Percentiles rank a stretch among this genome's conserved stretches.
phyloP scores from a whole-genome alignment of 1,284 basidiomycete genomes.

The Wallemia hederae region DNA sequence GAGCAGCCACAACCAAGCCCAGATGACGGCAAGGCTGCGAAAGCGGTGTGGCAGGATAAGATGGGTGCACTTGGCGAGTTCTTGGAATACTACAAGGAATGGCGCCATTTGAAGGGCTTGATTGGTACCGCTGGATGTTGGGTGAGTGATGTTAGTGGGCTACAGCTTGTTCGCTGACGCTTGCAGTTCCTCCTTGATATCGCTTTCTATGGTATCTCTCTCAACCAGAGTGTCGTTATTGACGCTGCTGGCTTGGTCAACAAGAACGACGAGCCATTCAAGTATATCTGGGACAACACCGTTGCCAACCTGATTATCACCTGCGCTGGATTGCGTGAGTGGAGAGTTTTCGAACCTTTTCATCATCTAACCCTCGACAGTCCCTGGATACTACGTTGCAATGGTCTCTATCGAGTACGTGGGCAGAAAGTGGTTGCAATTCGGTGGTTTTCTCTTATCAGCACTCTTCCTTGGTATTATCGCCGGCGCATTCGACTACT shows the following conservation, averaged over 20 bases:
- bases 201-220: conserved; percentile 29
- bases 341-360: no score
- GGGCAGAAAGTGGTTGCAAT: conserved; percentile 15
- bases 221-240: conserved; percentile 45
- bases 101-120: conserved; percentile 33
- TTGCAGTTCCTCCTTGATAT: conserved; percentile 13
- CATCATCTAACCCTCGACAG: no score
- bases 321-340: conserved; percentile 12
- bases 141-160: conserved; percentile 7
- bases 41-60: background rate
- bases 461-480: conserved; percentile 11
- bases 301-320: conserved; percentile 5
- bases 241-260: conserved; percentile 20
- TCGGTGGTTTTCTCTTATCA: conserved; percentile 12
- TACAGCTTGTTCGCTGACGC: background rate
- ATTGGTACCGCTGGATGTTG: conserved; percentile 28
- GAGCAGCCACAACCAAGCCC: background rate
- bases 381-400: conserved; percentile 10
- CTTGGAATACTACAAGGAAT: conserved; percentile 26
- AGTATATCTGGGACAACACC: conserved; percentile 4
- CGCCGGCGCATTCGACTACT: conserved; percentile 11
- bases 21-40: background rate
- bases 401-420: conserved; percentile 11
- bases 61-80: conserved; percentile 17
- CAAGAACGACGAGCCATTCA: conserved; percentile 2